Evolutionary conservation across 257 asterid species (phyloP).

Genomic region (Eucommia ulmoides): DNA sequence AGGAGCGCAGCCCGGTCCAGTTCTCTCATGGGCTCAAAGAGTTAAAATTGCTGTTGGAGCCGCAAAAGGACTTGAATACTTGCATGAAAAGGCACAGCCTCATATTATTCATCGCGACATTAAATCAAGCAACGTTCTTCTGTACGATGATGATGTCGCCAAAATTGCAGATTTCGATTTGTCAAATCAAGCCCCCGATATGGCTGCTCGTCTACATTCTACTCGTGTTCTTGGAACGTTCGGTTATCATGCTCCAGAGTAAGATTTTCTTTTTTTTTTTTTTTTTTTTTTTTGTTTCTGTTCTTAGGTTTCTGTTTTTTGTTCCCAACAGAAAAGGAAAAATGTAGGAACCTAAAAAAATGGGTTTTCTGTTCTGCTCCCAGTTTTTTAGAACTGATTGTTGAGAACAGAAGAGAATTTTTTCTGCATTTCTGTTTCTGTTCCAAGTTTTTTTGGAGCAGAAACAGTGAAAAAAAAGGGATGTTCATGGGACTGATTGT

Average conservation of each 20-base stretch:
- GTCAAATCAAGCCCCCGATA: constrained; percentile 88
- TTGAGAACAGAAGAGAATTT: too few relatives aligned
- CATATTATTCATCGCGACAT: constrained; percentile 84
- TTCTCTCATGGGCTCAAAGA: constrained; percentile 79
- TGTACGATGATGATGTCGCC: constrained; percentile 73
- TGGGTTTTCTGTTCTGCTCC: too few relatives aligned
- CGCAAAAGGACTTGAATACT: constrained; percentile 78
- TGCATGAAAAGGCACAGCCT: constrained; percentile 75
- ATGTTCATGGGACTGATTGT: too few relatives aligned
- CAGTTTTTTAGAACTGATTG: too few relatives aligned
- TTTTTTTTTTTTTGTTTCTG: too few relatives aligned
- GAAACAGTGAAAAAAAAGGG: too few relatives aligned
- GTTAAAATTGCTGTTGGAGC: constrained; percentile 89
- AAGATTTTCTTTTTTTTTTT: constrained; percentile 10
- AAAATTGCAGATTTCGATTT: constrained; percentile 81
- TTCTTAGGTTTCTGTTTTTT: too few relatives aligned
- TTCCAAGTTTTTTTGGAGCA: too few relatives aligned
- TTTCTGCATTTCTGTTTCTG: too few relatives aligned
- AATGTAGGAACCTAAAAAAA: too few relatives aligned
- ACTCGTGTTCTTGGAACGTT: constrained; percentile 93
- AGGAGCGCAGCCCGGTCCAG: constrained; percentile 93
- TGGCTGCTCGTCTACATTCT: constrained; percentile 93
- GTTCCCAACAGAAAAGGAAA: too few relatives aligned
- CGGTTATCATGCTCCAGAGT: constrained; percentile 96
- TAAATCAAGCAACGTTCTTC: constrained; percentile 72